These are phyloP conservation scores for Tulasnella calospora DNA, from an alignment of 768 basidiomycete species.

Conservation along the genomic window DNA sequence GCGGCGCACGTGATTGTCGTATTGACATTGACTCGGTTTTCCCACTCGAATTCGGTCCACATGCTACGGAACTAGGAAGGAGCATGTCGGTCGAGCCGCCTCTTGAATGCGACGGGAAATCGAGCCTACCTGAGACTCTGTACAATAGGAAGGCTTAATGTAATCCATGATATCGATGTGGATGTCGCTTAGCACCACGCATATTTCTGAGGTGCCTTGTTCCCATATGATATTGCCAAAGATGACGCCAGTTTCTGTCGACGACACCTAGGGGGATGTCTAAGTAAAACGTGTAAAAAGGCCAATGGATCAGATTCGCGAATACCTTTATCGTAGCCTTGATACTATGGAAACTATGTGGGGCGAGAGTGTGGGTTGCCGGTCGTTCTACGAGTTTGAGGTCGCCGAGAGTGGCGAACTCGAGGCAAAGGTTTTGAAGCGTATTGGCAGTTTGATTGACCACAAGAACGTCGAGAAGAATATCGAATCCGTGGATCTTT, in stretches of 20 bases:
- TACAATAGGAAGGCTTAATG: constrained; percentile 94
- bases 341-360: constrained; percentile 96
- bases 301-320: background rate
- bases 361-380: constrained; percentile 84
- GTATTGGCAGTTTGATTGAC: constrained; percentile 96
- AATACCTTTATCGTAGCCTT: constrained; percentile 92
- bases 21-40: constrained; percentile 95
- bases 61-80: constrained; percentile 77
- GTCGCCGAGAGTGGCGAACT: constrained; percentile 96
- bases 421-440: constrained; percentile 91
- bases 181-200: constrained; percentile 93
- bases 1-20: constrained; percentile 65
- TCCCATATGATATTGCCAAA: constrained; percentile 98
- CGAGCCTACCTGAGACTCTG: constrained; percentile 76
- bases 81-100: background rate
- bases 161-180: constrained; percentile 99
- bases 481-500: constrained; percentile 96
- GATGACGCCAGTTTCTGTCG: constrained; percentile 97
- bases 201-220: constrained; percentile 71
- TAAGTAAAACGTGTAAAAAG: background rate
- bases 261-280: constrained; percentile 55
- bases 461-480: constrained; percentile 87
- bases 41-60: constrained; percentile 99
- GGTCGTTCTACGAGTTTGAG: constrained; percentile 97
- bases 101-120: background rate